Conservation (phyloP, 257 asterid species). For the Solanum microdontum region DNA sequence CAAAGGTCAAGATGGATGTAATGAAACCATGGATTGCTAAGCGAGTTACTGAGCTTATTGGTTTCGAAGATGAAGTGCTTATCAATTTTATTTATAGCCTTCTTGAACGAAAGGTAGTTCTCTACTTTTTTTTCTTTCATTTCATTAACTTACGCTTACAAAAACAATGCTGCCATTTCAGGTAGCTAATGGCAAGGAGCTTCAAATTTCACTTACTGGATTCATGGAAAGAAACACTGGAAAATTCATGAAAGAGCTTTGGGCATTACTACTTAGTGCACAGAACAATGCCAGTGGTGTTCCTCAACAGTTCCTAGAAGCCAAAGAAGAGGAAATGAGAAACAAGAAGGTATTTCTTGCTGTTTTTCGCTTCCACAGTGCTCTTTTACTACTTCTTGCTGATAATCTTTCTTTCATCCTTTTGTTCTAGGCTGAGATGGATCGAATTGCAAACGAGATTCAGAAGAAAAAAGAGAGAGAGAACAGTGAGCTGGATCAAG, state of each 20-base stretch:
- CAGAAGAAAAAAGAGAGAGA: slow-evolving; percentile 75
- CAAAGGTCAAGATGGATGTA: slow-evolving; percentile 87
- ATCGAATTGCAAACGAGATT: slow-evolving; percentile 67
- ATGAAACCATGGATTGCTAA: slow-evolving; percentile 96
- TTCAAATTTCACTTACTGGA: slow-evolving; percentile 91
- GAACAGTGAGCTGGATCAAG: slow-evolving; percentile 50
- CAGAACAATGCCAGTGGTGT: slow-evolving; percentile 86
- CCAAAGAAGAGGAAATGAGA: slow-evolving; percentile 87
- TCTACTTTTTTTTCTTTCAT: background rate
- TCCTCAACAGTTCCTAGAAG: slow-evolving; percentile 95
- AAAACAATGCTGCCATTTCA: slow-evolving; percentile 20
- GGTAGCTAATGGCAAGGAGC: slow-evolving; percentile 86
- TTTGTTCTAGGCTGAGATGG: slow-evolving; percentile 70
- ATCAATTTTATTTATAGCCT: slow-evolving; percentile 85
- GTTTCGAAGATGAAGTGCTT: slow-evolving; percentile 98
- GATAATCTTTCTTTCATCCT: background rate
- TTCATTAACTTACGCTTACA: background rate
- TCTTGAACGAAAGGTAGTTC: slow-evolving; percentile 76
- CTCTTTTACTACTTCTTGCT: background rate
- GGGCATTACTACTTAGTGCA: slow-evolving; percentile 86
- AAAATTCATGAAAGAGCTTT: slow-evolving; percentile 96
- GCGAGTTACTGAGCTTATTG: slow-evolving; percentile 93
- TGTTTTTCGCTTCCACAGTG: background rate
- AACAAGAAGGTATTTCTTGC: slow-evolving; percentile 53
- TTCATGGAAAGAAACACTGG: slow-evolving; percentile 99